Base-by-base conservation (phyloP, 352 stramenopile species). In the Pythium insidiosum region DNA sequence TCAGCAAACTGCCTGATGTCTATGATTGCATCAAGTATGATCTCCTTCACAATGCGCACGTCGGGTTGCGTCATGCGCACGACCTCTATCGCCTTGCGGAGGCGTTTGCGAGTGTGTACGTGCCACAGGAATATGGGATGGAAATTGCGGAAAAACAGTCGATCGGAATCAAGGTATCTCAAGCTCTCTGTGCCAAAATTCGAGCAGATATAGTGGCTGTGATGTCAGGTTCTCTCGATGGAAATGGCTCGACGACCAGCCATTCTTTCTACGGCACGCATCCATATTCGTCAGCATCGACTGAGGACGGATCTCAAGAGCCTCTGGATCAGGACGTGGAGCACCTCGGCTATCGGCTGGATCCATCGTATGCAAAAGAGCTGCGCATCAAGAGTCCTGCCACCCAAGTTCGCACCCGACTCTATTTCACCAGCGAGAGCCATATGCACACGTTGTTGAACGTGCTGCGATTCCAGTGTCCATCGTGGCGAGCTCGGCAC, bases 371-470 rank as follows among this genome's bases (percentile, higher is more conserved):
- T 26, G 79, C 74, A 4, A 89, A 89, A 36, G 96, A 99, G 53
- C 61, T 98, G 26, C 83, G 85, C 29, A 99, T 99, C 65, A 99
- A 98, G 59, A 90, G 76, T 36, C 78, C 81, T 0, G 72, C 68
- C 5, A 91, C 76, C 7, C 78, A 89, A 55, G 77, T 94, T 43
- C 91, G 97, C 50, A 99, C 96, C 22, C 84, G 97, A 4, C 70
- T 99, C 15, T 99, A 99, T 64, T 99, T 99, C 55, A 99, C 97
- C 13, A 98, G 90, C 34, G 97, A 99, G 69, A 91, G 76, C 46
- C 97, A 99, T 68, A 75, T 99, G 45, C 96, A 99, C 64, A 95
- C 94, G 21, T 66, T 99, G 25, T 68, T 99, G 40, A 99, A 99
- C 66, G 94, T 99, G 22, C 68, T 99, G 19, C 75, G 95, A 5